These are phyloP conservation scores for Xylona heveae DNA, from an alignment of 495 filamentous ascomycete species.

Conservation along the genomic window DNA sequence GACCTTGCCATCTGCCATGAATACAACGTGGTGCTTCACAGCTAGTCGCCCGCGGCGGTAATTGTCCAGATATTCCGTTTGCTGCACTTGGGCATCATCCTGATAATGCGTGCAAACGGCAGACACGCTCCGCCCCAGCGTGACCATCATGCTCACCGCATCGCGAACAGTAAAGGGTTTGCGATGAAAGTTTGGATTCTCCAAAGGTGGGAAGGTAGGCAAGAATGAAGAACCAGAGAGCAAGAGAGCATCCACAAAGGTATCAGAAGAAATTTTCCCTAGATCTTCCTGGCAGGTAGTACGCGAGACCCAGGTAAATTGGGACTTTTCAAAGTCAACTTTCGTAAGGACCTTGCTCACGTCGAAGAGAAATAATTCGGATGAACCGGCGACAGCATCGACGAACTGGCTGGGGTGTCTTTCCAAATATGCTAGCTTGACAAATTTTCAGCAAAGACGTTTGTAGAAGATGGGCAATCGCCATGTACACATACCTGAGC, in stretches of 20 bases:
- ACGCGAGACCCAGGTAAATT: conserved; percentile 52
- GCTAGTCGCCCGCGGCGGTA: conserved; percentile 67
- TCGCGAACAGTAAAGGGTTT: conserved; percentile 35
- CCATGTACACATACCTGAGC: conserved; percentile 44
- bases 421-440: conserved; percentile 62
- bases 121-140: conserved; percentile 36
- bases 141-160: conserved; percentile 49
- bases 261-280: conserved; percentile 39
- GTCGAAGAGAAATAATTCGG: conserved; percentile 77
- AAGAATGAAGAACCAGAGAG: conserved; percentile 71
- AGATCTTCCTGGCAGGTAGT: conserved; percentile 47
- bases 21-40: conserved; percentile 68
- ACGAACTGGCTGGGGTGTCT: conserved; percentile 43
- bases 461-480: conserved; percentile 1
- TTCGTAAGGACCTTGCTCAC: conserved; percentile 63
- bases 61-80: conserved; percentile 58
- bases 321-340: conserved; percentile 44
- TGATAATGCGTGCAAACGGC: conserved; percentile 45
- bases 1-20: conserved; percentile 53
- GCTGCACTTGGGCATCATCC: conserved; percentile 44
- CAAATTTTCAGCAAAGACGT: conserved; percentile 1
- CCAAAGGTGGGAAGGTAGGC: conserved; percentile 52
- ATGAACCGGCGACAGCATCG: conserved; percentile 62
- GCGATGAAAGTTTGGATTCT: conserved; percentile 25
- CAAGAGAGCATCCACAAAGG: conserved; percentile 66